A percentile compares a stretch with the other conserved stretches of the same genome.
Evolutionary conservation across 2,329 filamentous ascomycete genomes (phyloP).

Genomic region (Colletotrichum somersetense): DNA sequence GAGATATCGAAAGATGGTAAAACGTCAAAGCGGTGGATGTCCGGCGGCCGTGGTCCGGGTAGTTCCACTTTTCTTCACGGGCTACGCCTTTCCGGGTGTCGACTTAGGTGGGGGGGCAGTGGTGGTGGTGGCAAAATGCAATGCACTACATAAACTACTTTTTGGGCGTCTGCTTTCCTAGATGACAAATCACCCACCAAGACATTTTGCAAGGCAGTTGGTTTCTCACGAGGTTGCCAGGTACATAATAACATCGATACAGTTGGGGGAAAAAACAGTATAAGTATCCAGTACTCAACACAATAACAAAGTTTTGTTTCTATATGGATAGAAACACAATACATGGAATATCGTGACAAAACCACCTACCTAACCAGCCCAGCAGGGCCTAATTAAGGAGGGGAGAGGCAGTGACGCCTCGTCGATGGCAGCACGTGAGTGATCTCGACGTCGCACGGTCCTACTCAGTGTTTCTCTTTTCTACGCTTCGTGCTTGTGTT

Average conservation of each 20-base stretch:
- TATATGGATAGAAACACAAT: no score
- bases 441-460: not conserved
- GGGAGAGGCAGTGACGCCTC: not conserved
- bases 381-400: not conserved
- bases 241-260: no score
- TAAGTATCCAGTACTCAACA: no score
- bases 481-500: not conserved
- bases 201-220: no score
- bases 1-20: not conserved
- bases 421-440: not conserved
- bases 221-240: no score
- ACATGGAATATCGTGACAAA: no score
- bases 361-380: conserved; percentile 6
- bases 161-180: not conserved
- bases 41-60: conserved; percentile 24
- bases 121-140: conserved; percentile 30
- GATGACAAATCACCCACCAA: not conserved
- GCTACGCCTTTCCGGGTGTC: conserved; percentile 16
- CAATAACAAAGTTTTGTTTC: no score
- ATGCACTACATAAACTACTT: not conserved
- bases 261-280: no score
- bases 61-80: conserved; percentile 17
- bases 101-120: conserved; percentile 10
- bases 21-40: conserved; percentile 14
- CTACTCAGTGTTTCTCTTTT: not conserved